Base-by-base conservation (phyloP, 306 rosid species). In the Quercus gilva region DNA sequence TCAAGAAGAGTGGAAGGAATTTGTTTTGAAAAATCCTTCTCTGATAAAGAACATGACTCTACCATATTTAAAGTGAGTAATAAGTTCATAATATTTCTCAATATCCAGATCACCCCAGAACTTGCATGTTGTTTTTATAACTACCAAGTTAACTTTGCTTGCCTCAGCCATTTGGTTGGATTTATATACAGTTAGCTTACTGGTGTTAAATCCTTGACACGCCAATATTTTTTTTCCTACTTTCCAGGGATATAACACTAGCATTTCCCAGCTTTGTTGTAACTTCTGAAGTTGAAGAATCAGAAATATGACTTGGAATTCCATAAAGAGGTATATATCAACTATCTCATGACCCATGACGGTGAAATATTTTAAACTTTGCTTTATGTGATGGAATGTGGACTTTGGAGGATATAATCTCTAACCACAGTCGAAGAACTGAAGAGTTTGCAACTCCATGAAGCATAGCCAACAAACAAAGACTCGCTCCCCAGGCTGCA, bases 1-100 rank as follows among this genome's bases (percentile, higher is more conserved):
- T 86, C 88, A 75, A 87, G 97, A 95, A 21, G 99, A 95, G 81
- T 95, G 99, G 99, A 95, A 86, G 84, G 92, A 80, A 28, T 93
- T 85, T 88, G 99, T 92, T 19, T 83, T 68, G 60, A 87, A 89
- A 56, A 85, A 92, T 84, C 99, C 97, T 20, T 87, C 98, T 76
- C 67, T 92, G 76, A 78, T 94, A 20, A 95, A 90, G 87, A 95
- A 95, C 75, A 91, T 95, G 98, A 95, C 99, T 25, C 85, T 92
- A 11, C 97, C 97, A 33, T 92, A 92, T 83, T 76, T 92, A 72
- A 86, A 88, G 97, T 92, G 78, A 79, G 97, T 82, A 74, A 45
- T 61, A 21, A 49, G 33, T 57, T 84, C 80, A 65, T 26, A 74
- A 57, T 45, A 1, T 57, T 70, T 65, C 60, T 71, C 33, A 41